A percentile compares a stretch with the other conserved stretches of the same genome.
Evolutionary conservation across 441 rosid species (phyloP).

Genomic region (Heliophila coronopifolia): DNA sequence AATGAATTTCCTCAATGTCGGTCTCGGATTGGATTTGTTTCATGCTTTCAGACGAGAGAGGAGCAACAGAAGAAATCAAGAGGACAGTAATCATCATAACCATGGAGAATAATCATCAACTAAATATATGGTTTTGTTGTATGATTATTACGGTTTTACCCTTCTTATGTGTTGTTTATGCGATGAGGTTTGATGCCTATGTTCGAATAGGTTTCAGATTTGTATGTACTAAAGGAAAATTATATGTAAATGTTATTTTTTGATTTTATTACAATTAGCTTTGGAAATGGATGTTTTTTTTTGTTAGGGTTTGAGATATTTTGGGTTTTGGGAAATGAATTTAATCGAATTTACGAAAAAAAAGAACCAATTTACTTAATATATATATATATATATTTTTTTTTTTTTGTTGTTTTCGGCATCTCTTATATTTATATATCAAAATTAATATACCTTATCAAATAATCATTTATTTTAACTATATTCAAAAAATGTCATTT

Average conservation of each 20-base stretch:
- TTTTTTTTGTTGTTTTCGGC: no score
- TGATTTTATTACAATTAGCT: no score
- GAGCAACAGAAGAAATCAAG: constrained; percentile 28
- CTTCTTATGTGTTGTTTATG: not conserved
- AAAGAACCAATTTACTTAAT: no score
- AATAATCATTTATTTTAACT: no score
- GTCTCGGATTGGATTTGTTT: constrained; percentile 70
- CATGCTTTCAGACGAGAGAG: constrained; percentile 64
- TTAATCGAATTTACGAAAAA: no score
- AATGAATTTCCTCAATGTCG: constrained; percentile 65
- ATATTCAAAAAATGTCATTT: no score
- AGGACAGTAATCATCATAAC: constrained; percentile 9
- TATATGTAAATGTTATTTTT: constrained; percentile 18
- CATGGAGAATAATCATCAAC: constrained; percentile 11
- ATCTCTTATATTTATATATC: no score
- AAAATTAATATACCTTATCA: no score
- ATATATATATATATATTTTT: no score
- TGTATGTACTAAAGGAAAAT: constrained; percentile 11
- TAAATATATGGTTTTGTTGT: constrained; percentile 6
- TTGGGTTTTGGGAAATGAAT: no score
- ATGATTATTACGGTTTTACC: not conserved
- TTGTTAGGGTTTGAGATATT: no score
- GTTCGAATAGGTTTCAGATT: constrained; percentile 8
- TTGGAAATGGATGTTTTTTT: no score
- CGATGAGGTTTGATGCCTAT: not conserved